Evolutionary conservation across 2,329 filamentous ascomycete genomes (phyloP).

Genomic region (Acephala macrosclerotiorum): DNA sequence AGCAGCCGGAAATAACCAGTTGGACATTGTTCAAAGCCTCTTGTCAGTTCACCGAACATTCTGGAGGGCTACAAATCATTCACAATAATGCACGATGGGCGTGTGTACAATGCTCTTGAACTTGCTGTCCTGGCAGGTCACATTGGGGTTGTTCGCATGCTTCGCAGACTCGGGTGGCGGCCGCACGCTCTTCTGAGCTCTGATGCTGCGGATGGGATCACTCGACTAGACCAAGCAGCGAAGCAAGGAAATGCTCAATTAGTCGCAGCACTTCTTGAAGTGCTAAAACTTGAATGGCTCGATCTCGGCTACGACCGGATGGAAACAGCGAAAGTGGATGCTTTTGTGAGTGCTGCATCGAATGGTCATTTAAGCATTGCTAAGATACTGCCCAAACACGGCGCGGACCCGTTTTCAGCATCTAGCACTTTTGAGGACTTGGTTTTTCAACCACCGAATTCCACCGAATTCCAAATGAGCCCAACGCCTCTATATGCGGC

Average conservation of each 20-base stretch:
- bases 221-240: constrained; percentile 5
- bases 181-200: background rate
- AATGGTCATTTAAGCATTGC: too few relatives aligned
- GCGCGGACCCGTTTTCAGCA: too few relatives aligned
- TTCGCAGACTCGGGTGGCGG: background rate
- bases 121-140: constrained; percentile 1
- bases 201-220: background rate
- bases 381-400: too few relatives aligned
- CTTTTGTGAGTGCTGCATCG: too few relatives aligned
- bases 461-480: background rate
- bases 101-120: constrained; percentile 1
- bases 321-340: too few relatives aligned
- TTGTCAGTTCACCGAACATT: background rate
- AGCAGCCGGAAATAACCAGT: background rate
- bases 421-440: too few relatives aligned
- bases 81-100: background rate
- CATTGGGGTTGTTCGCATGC: background rate
- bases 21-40: background rate
- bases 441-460: too few relatives aligned
- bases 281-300: too few relatives aligned
- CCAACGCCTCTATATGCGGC: constrained; percentile 9
- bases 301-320: too few relatives aligned
- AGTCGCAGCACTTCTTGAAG: background rate
- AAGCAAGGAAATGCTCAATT: constrained; percentile 1
- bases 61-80: constrained; percentile 2